Evolutionary conservation across 345 rosid genomes (phyloP), one percentile per base, ranked within the genome.

Genomic region (Brassica carinata): DNA sequence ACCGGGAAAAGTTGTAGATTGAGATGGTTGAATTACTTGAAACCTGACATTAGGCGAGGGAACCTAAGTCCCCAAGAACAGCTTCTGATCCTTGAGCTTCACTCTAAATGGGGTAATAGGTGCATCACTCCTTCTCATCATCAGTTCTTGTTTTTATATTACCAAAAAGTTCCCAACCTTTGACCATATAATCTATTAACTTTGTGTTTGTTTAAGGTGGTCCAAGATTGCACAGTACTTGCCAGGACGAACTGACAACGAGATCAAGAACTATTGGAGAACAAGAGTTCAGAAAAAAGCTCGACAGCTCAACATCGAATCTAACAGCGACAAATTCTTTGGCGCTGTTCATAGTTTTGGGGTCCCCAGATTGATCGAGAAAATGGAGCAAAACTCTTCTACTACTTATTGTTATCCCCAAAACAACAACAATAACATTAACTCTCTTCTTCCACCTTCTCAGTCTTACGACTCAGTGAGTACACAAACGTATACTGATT

Each of bases 231-330:
- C 98, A 48, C 97, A 90, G 77, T 87, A 90, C 77, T 85, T 94
- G 1, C 98, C 98, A 0, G 98, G 98, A 64, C 87, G 98, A 84
- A 94, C 98, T 1, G 98, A 94, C 71, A 94, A 94, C 23, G 97
- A 92, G 77, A 92, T 94, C 72, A 94, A 94, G 88, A 92, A 94
- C 73, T 94, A 94, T 19, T 94, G 98, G 97, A 91, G 98, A 85
- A 94, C 98, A 5, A 78, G 98, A 74, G 98, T 94, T 72, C 97
- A 92, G 64, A 94, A 90, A 72, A 97, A 92, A 77, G 98, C 97
- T 43, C 83, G 89, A 40, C 95, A 92, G 45, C 91, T 94, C 30
- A 91, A 92, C 66, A 80, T 92, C 11, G 97, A 94, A 71, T 87
- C 97, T 26, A 85, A 90, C 61, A 94, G 98, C 83, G 79, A 82